A percentile compares a stretch with the other conserved stretches of the same genome.
Evolutionary conservation across 2,329 filamentous ascomycete genomes (phyloP).

Genomic region (Aspergillus spinulosporus): DNA sequence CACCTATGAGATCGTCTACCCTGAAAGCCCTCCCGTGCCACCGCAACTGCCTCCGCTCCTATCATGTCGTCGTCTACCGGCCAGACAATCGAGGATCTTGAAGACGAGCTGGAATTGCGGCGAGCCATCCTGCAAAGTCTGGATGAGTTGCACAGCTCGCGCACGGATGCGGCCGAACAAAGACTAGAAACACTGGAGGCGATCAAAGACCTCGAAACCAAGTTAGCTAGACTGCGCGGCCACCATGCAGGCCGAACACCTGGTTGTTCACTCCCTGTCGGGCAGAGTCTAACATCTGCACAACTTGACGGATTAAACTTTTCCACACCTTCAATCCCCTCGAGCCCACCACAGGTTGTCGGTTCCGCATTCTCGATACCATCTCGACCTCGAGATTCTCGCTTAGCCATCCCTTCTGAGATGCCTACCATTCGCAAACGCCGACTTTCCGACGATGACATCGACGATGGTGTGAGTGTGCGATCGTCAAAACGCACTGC

Average conservation of each 20-base stretch:
- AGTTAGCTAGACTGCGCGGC: constrained; percentile 27
- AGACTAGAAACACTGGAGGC: constrained; percentile 29
- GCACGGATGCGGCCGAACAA: constrained; percentile 27
- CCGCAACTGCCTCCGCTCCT: background rate
- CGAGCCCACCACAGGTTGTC: background rate
- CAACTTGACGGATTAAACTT: constrained; percentile 22
- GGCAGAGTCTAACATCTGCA: background rate
- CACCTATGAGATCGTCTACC: background rate
- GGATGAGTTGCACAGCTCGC: constrained; percentile 25
- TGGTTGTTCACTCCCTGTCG: constrained; percentile 4
- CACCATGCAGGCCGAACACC: constrained; percentile 5
- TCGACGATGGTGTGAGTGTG: background rate
- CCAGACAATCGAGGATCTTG: constrained; percentile 27
- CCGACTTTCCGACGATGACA: constrained; percentile 3
- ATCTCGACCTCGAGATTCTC: constrained; percentile 5
- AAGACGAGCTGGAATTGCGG: constrained; percentile 35
- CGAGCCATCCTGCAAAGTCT: constrained; percentile 34
- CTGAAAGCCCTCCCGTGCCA: background rate
- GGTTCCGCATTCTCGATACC: constrained; percentile 5
- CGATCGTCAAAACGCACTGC: constrained; percentile 5
- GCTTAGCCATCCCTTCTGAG: background rate
- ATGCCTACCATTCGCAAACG: constrained; percentile 20
- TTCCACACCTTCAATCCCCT: background rate
- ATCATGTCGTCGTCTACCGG: constrained; percentile 20
- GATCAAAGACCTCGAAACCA: constrained; percentile 28